A percentile compares a stretch with the other conserved stretches of the same genome.
phyloP scores from a whole-genome alignment of 352 stramenopile genomes.

The Phytopythium sindhum region DNA sequence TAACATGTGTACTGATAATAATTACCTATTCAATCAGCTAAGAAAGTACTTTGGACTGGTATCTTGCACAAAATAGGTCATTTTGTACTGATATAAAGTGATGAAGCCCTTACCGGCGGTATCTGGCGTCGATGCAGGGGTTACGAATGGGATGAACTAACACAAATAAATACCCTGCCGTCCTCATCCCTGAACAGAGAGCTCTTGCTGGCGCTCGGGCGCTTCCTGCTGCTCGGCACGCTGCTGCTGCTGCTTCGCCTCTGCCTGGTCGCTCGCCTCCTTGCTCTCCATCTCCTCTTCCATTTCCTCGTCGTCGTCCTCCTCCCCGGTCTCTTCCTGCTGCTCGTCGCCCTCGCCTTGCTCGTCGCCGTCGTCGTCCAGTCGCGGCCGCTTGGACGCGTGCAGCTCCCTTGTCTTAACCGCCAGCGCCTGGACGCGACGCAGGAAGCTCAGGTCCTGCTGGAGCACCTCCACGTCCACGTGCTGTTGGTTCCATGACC shows the following conservation, averaged over 20 bases:
- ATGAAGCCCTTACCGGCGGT: too few species aligned
- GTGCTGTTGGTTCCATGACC: conserved; percentile 22
- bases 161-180: neutral
- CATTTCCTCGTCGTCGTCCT: neutral
- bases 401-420: conserved; percentile 39
- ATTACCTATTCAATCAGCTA: neutral
- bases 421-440: conserved; percentile 50
- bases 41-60: too few species aligned
- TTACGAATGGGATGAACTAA: too few species aligned
- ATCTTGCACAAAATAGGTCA: too few species aligned
- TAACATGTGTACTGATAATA: too few species aligned
- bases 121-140: too few species aligned
- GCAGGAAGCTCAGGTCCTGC: conserved; percentile 56
- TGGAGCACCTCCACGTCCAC: conserved; percentile 39
- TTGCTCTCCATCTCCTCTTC: neutral
- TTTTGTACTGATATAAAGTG: too few species aligned
- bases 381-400: conserved; percentile 12
- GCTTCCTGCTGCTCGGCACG: neutral
- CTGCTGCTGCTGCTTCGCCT: neutral
- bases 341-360: conserved; percentile 14
- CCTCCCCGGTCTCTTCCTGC: conserved; percentile 5
- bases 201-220: neutral
- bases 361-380: conserved; percentile 24
- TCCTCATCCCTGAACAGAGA: neutral
- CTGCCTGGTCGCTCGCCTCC: neutral